Evolutionary conservation across 164 flowering plant species (phyloP), one percentile per base, ranked within the genome.

Genomic region (Tetrastigma voinierianum): DNA sequence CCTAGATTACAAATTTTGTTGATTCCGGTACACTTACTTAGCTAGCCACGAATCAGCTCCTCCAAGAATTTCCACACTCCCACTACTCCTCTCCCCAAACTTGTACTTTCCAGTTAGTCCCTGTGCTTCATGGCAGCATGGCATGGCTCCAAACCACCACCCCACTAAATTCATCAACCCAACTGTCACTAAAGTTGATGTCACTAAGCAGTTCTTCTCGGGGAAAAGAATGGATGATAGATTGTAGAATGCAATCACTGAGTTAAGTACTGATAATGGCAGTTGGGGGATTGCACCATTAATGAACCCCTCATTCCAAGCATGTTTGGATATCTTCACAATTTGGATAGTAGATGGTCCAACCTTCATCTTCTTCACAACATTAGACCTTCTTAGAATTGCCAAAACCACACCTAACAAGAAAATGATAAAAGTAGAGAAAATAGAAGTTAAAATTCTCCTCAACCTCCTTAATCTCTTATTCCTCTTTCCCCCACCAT

Each of bases 31-130:
- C n/a, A n/a, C n/a, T n/a, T n/a, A n/a, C n/a, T n/a, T n/a, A n/a
- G n/a, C n/a, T n/a, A n/a, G n/a, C n/a, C n/a, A n/a, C n/a, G n/a
- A n/a, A n/a, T n/a, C n/a, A n/a, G 82, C 86, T 20, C 67, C 72
- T 9, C 97, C 97, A 7, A 92, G 75, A 21, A 88, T 24, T 1
- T 87, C 93, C 60, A 92, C 97, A 67, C 91, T 83, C 10, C 78
- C 96, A 5, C 97, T 96, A 62, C 90, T 85, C 77, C 96, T 80
- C 1, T 92, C 96, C 2, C 97, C 96, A 66, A 92, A 90, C 72
- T 86, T 87, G 74, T 90, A 90, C 80, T 90, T 94, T 46, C 97
- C 96, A 0, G 96, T 92, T 10, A 88, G 75, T 46, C 96, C 96
- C 0, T 93, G 93, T 0, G 96, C 96, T 2, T 93, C 93, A 61